Evolutionary conservation across 257 asterid species (phyloP), one percentile per base, ranked within the genome.

Genomic region (Gentiana macrophylla): DNA sequence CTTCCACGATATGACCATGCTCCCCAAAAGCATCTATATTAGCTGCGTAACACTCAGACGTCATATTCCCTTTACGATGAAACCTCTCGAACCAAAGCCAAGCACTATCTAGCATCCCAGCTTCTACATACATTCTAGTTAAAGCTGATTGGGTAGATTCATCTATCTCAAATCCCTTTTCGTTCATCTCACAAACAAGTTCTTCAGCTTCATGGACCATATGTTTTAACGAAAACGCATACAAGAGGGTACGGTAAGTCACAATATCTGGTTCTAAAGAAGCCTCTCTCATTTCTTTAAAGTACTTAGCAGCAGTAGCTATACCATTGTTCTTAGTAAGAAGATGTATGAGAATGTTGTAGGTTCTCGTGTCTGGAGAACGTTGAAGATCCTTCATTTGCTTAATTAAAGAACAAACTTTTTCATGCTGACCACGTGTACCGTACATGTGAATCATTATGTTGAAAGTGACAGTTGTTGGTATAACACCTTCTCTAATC

Each of bases 401-500:
- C 57, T 55, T 61, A 82, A 88, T 78, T 38, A 92, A 63, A 0
- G 72, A 73, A 46, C 71, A 74, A 62, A 88, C 90, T 74, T 83
- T 75, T 52, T 72, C 91, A 37, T 83, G 73, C 71, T 72, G 83
- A 12, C 83, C 88, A 43, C 77, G 77, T 61, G 79, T 92, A 38
- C 97, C 95, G 55, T 76, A 81, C 94, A 92, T 80, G 74, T 92
- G 98, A 52, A 92, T 85, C 95, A 92, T 70, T 45, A 95, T 83
- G 70, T 92, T 92, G 62, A 88, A 92, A 63, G 97, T 92, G 58
- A 92, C 94, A 0, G 90, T 80, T 33, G 83, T 88, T 2, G 95
- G 98, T 43, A 61, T 38, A 63, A 88, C 63, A 56, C 86, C 90
- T 70, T 75, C 78, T 75, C 60, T 67, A 9, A 85, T 77, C 97